These are phyloP conservation scores for Globisporangium ultimum DNA, from an alignment of 352 stramenopile species.

Conservation along the genomic window DNA sequence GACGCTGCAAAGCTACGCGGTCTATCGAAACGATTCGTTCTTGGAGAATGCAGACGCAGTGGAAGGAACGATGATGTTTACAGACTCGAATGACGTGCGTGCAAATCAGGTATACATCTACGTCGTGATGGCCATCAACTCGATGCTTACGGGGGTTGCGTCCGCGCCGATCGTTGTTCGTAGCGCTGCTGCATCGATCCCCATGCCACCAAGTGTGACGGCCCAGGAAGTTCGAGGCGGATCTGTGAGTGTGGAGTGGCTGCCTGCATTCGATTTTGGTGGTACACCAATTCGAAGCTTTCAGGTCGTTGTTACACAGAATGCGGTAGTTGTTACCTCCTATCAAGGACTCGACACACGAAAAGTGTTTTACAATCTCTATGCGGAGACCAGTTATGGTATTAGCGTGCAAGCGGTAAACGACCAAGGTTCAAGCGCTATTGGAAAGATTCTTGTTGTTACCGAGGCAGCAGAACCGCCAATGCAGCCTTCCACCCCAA, in stretches of 20 bases:
- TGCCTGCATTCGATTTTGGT: slow-evolving; percentile 24
- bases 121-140: slow-evolving; percentile 29
- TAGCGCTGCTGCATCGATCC: slow-evolving; percentile 18
- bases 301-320: slow-evolving; percentile 13
- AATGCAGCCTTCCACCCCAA: slow-evolving; percentile 13
- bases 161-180: slow-evolving; percentile 12
- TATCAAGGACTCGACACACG: slow-evolving; percentile 17
- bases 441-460: neutral
- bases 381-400: slow-evolving; percentile 30
- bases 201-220: slow-evolving; percentile 14
- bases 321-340: slow-evolving; percentile 8
- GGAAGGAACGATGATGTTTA: slow-evolving; percentile 15
- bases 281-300: slow-evolving; percentile 24
- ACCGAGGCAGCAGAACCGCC: slow-evolving; percentile 28
- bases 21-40: slow-evolving; percentile 31
- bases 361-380: slow-evolving; percentile 23
- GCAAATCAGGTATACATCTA: slow-evolving; percentile 40
- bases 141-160: slow-evolving; percentile 9
- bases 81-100: slow-evolving; percentile 21
- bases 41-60: slow-evolving; percentile 7
- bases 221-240: slow-evolving; percentile 25
- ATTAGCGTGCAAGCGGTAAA: slow-evolving; percentile 27
- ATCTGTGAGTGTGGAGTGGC: slow-evolving; percentile 19
- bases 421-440: slow-evolving; percentile 18
- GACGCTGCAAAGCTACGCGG: slow-evolving; percentile 29